Percentiles rank a stretch among this genome's conserved stretches.
Evolutionary conservation across 2,329 filamentous ascomycete species (phyloP).

Genomic region (Diaporthe australafricana): DNA sequence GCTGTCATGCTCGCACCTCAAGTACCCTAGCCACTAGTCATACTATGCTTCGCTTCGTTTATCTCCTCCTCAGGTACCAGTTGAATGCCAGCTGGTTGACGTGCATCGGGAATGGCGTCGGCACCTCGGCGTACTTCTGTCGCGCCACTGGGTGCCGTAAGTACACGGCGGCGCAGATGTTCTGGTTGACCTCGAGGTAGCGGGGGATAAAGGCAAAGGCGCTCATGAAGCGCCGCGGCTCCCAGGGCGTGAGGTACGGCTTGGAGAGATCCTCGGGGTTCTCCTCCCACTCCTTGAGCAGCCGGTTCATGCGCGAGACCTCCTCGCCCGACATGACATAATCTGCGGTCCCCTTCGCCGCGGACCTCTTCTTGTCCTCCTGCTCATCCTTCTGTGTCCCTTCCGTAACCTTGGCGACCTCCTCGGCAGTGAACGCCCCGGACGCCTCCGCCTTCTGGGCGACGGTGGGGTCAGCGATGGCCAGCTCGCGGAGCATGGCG

Average conservation of each 20-base stretch:
- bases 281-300: slow-evolving; percentile 74
- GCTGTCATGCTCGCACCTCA: neutral
- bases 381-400: slow-evolving; percentile 22
- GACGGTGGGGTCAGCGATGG: slow-evolving; percentile 47
- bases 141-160: slow-evolving; percentile 92
- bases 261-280: slow-evolving; percentile 83
- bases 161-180: slow-evolving; percentile 95
- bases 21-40: neutral
- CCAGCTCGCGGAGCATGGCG: slow-evolving; percentile 60
- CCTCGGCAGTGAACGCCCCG: slow-evolving; percentile 39
- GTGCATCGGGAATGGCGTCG: slow-evolving; percentile 80
- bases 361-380: neutral
- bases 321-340: slow-evolving; percentile 58
- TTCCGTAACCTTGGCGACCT: slow-evolving; percentile 28
- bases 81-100: slow-evolving; percentile 87
- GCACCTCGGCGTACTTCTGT: slow-evolving; percentile 83
- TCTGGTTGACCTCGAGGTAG: slow-evolving; percentile 98
- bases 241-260: slow-evolving; percentile 93
- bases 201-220: slow-evolving; percentile 95
- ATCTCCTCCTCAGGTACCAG: slow-evolving; percentile 91
- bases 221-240: slow-evolving; percentile 85
- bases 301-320: slow-evolving; percentile 61
- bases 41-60: neutral
- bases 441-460: slow-evolving; percentile 32
- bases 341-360: neutral